Evolutionary conservation across 345 rosid species (phyloP).

Genomic region (Geranium rotundifolium): DNA sequence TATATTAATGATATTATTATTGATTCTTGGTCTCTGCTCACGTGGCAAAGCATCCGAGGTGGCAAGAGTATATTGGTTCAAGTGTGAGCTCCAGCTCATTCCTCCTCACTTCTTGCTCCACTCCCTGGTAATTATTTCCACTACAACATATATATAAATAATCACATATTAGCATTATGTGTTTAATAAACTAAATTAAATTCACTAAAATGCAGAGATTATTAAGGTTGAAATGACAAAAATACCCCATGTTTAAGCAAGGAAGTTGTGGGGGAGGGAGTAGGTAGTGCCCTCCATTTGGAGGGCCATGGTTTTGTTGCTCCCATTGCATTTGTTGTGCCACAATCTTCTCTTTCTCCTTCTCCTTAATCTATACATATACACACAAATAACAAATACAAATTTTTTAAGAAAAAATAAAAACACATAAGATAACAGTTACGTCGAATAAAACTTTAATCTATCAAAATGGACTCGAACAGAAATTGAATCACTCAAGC

Average conservation of each 20-base stretch:
- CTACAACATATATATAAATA: constrained; percentile 22
- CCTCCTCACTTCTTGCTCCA: constrained; percentile 42
- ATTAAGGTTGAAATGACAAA: neutral
- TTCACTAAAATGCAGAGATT: too few species aligned
- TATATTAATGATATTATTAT: too few species aligned
- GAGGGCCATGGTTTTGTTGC: neutral
- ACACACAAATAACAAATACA: too few species aligned
- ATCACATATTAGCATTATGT: too few species aligned
- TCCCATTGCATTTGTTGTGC: neutral
- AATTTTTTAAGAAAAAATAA: too few species aligned
- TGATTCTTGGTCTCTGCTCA: constrained; percentile 7
- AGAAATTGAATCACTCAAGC: too few species aligned
- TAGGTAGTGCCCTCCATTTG: neutral
- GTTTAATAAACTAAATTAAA: too few species aligned
- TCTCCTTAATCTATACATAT: neutral
- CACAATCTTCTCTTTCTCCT: neutral
- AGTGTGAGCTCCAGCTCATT: constrained; percentile 57
- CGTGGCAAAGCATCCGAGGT: constrained; percentile 50
- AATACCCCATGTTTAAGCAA: neutral
- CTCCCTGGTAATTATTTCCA: constrained; percentile 51
- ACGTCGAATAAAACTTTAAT: too few species aligned
- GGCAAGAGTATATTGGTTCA: constrained; percentile 42
- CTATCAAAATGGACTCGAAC: too few species aligned
- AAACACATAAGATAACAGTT: too few species aligned
- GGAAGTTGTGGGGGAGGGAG: neutral